phyloP scores from a whole-genome alignment of 805 yeast genomes.

The Wickerhamomyces mucosus region DNA sequence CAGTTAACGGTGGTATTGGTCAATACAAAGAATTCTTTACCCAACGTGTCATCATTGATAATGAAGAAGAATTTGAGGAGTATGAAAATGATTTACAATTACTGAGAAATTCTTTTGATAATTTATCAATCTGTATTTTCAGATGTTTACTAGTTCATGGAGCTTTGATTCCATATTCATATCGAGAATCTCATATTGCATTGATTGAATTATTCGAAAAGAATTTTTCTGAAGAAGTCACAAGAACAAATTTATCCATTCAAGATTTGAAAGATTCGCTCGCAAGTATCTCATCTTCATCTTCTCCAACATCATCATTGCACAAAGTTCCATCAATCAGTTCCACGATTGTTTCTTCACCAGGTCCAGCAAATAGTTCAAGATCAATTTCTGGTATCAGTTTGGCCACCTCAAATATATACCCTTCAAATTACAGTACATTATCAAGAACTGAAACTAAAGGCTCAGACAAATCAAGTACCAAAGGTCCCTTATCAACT shows the following conservation, averaged over 20 bases:
- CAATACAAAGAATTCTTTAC: constrained; percentile 65
- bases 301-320: constrained; percentile 2
- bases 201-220: constrained; percentile 50
- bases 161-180: constrained; percentile 42
- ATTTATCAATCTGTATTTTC: constrained; percentile 54
- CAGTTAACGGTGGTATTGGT: constrained; percentile 88
- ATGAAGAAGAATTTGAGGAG: constrained; percentile 19
- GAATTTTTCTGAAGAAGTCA: constrained; percentile 62
- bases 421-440: constrained; percentile 6
- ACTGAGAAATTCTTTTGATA: constrained; percentile 44
- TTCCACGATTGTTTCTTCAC: constrained; percentile 2
- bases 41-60: constrained; percentile 13
- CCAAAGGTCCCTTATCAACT: constrained; percentile 8
- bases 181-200: constrained; percentile 59
- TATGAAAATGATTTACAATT: constrained; percentile 20
- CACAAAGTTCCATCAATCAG: constrained; percentile 12
- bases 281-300: constrained; percentile 3
- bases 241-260: constrained; percentile 21
- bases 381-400: neutral
- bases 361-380: too few relatives aligned
- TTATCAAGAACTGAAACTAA: constrained; percentile 19
- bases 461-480: constrained; percentile 19
- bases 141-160: constrained; percentile 65
- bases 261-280: constrained; percentile 17
- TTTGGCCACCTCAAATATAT: neutral